phyloP scores from a whole-genome alignment of 164 flowering plant genomes.

The Echeveria elegans region DNA sequence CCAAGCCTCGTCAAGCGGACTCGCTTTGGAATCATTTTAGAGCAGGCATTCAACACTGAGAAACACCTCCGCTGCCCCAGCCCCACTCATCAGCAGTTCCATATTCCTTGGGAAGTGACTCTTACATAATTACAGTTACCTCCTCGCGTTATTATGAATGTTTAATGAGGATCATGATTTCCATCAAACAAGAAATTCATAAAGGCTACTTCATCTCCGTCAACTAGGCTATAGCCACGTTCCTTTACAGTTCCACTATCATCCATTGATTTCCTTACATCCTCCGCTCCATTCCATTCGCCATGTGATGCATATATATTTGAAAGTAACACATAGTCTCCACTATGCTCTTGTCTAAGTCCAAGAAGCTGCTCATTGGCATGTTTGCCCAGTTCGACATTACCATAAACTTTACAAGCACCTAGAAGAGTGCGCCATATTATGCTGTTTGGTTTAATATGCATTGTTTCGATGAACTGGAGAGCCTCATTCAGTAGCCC shows the following conservation, averaged over 20 bases:
- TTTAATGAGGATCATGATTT: slow-evolving; percentile 14
- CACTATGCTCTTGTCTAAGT: slow-evolving; percentile 48
- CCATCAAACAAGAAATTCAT: slow-evolving; percentile 40
- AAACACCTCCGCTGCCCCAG: neutral
- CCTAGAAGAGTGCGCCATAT: slow-evolving; percentile 70
- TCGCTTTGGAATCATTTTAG: neutral
- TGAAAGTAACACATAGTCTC: slow-evolving; percentile 56
- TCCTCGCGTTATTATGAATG: neutral
- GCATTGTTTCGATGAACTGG: slow-evolving; percentile 42
- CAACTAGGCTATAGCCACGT: slow-evolving; percentile 38
- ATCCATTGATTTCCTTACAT: slow-evolving; percentile 61
- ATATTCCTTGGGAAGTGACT: neutral
- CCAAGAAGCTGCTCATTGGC: slow-evolving; percentile 40
- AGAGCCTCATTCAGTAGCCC: slow-evolving; percentile 54
- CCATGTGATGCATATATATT: slow-evolving; percentile 56
- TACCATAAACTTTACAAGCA: slow-evolving; percentile 54
- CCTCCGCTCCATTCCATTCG: slow-evolving; percentile 52
- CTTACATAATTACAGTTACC: neutral
- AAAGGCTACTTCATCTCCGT: slow-evolving; percentile 29
- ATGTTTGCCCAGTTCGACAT: slow-evolving; percentile 44
- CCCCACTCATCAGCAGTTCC: neutral
- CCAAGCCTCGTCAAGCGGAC: neutral
- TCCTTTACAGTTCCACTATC: slow-evolving; percentile 47
- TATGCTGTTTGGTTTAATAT: slow-evolving; percentile 45
- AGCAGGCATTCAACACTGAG: neutral